phyloP scores from a whole-genome alignment of 495 filamentous ascomycete genomes.

The Aspergillus conjunctus region DNA sequence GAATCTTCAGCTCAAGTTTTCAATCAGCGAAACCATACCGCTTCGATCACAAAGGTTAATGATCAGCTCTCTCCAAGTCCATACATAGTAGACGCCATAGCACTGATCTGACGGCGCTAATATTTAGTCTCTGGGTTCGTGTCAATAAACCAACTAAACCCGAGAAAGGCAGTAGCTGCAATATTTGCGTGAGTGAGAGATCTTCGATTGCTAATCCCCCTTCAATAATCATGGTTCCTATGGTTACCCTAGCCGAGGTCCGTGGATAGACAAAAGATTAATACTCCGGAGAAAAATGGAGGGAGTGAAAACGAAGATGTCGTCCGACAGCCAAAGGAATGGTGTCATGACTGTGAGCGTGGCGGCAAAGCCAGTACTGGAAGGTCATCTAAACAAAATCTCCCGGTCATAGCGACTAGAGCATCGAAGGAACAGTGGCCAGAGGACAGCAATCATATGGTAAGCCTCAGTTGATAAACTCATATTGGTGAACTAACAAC shows the following conservation, averaged over 20 bases:
- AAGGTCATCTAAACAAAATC: neutral
- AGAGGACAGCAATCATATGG: too few species aligned
- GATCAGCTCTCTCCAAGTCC: constrained; percentile 20
- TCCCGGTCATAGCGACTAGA: too few species aligned
- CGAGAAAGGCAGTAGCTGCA: too few species aligned
- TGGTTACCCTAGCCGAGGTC: too few species aligned
- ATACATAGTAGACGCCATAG: neutral
- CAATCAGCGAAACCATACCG: neutral
- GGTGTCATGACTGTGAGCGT: constrained; percentile 27
- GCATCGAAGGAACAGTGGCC: too few species aligned
- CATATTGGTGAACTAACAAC: too few species aligned
- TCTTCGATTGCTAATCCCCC: too few species aligned
- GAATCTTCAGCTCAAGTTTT: neutral
- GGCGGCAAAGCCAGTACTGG: constrained; percentile 4
- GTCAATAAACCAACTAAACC: too few species aligned
- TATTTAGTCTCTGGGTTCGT: too few species aligned
- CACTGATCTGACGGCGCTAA: neutral
- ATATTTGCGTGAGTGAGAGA: too few species aligned
- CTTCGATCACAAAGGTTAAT: constrained; percentile 10
- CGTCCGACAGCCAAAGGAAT: constrained; percentile 30
- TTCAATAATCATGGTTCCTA: too few species aligned
- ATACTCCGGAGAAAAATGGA: constrained; percentile 35
- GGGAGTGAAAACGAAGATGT: constrained; percentile 42
- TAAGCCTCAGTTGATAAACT: too few species aligned
- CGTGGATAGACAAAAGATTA: constrained; percentile 30